Conservation (phyloP, 768 basidiomycete genomes). For the Kwoniella pini region DNA sequence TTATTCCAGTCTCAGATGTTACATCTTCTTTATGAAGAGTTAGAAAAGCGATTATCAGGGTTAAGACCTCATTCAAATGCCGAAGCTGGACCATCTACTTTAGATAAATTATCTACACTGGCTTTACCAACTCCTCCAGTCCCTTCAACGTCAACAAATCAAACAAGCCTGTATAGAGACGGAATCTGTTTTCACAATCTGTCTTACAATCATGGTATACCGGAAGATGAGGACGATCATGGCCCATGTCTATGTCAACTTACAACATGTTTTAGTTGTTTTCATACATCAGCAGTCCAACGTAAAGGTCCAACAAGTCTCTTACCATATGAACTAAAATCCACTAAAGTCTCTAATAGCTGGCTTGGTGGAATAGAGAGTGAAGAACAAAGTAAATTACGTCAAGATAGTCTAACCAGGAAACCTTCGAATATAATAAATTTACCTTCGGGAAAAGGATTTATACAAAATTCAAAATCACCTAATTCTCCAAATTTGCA, state of each 20-base stretch:
- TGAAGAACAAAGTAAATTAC: constrained; percentile 26
- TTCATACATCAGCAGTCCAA: constrained; percentile 24
- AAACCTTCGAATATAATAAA: not conserved
- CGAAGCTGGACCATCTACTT: constrained; percentile 16
- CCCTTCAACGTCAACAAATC: constrained; percentile 1
- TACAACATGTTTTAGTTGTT: constrained; percentile 42
- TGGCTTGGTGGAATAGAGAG: constrained; percentile 38
- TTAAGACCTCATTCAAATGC: constrained; percentile 35
- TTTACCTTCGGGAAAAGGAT: constrained; percentile 40
- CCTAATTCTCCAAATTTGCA: not conserved
- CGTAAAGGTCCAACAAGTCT: constrained; percentile 34
- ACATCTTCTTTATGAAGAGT: constrained; percentile 45
- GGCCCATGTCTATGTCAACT: constrained; percentile 46
- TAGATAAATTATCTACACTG: constrained; percentile 13
- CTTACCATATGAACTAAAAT: constrained; percentile 33
- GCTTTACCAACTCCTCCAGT: constrained; percentile 12
- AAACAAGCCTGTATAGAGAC: constrained; percentile 28
- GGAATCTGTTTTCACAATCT: constrained; percentile 52
- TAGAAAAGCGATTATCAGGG: constrained; percentile 50
- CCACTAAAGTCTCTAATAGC: constrained; percentile 22
- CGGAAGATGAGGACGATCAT: constrained; percentile 47
- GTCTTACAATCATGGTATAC: constrained; percentile 44
- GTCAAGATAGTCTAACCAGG: constrained; percentile 17
- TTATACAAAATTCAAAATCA: constrained; percentile 34
- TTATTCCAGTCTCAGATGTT: constrained; percentile 50